Evolutionary conservation across 495 filamentous ascomycete genomes (phyloP), one percentile per base, ranked within the genome.

Genomic region (Penicillium odoratum): DNA sequence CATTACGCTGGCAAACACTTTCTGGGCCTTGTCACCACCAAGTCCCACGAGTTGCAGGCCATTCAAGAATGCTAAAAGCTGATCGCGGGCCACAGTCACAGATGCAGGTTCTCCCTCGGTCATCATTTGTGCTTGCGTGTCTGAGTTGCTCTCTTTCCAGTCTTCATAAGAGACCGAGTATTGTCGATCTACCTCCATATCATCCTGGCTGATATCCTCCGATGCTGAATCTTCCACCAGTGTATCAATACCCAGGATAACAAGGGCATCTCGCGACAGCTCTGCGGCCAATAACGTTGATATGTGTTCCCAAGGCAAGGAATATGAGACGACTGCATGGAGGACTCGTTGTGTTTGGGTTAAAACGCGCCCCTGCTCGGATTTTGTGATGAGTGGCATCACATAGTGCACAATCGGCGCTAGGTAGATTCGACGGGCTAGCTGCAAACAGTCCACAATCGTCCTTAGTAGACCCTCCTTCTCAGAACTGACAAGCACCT

Each of bases 1-100:
- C 82, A 92, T 90, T 44, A 91, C 80, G 57, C 85, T 78, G 25
- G 89, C 91, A 61, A 94, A 91, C 11, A 88, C 79, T 45, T 87
- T 81, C 65, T 93, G 88, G 49, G 89, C 89, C 53, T 79, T 81
- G 57, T 90, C 85, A 7, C 87, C 88, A 9, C 85, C 89, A 50
- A 96, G 68, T 0, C 91, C 92, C 7, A 93, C 85, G 26, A 83
- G 81, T 53, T 87, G 78, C 15, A 95, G 72, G 26, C 82, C 81
- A 34, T 82, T 78, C 16, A 89, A 73, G 16, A 91, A 70, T 33
- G 77, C 73, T 21, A 85, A 66, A 28, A 90, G 66, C 30, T 79
- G 80, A 36, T 80, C 69, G 25, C 83, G 81, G 28, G 82, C 73
- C n/a, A 63, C 63, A 18, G 65, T 74, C 10, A 77, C 73, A 3